Base-by-base conservation (phyloP, 805 yeast genomes). In the Grigorovia transvaalensis region DNA sequence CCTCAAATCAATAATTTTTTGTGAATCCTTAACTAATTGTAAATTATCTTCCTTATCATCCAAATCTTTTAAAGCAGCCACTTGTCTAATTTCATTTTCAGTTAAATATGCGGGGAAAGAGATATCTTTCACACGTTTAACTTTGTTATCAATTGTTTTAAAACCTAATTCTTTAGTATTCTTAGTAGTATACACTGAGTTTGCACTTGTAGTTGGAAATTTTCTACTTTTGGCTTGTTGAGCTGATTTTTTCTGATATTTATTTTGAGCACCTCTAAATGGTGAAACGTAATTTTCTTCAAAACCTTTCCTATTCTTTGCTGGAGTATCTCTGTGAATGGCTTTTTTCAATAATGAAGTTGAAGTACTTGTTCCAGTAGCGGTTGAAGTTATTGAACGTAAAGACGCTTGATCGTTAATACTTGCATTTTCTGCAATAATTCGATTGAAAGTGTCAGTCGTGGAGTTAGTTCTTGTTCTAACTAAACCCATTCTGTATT, bases 181-280 rank as follows among this genome's bases (percentile, higher is more conserved):
- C 12, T 53, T 51, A 40, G 56, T 52, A 23, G 54, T 56, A 45
- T 53, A 59, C 15, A 54, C 57, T 1, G 64, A 57, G 5, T 61
- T 58, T 4, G 69, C 68, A 46, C 64, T 57, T 0, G 58, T 57
- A 8, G 69, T 65, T 4, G 71, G 71, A 49, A 50, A 59, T 18
- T 52, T 58, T 19, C 35, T 30, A 6, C 56, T 56, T 49, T 52
- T 53, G 2, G 35, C 38, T 4, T 19, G 6, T 42, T 56, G 56
- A 11, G 53, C 18, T 23, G 41, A 47, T 11, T 20, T 44, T 33
- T 51, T 53, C 5, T 48, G 19, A 1, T 45, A n/a, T 12, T 42
- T 41, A 1, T 42, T 13, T 9, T 20, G 11, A n/a, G 47, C 40
- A 3, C 18, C 12, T 47, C 58, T 52, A 17, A 56, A 56, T 17